These are phyloP conservation scores for Citrus inodora DNA, from an alignment of 345 rosid species.

Conservation along the genomic window DNA sequence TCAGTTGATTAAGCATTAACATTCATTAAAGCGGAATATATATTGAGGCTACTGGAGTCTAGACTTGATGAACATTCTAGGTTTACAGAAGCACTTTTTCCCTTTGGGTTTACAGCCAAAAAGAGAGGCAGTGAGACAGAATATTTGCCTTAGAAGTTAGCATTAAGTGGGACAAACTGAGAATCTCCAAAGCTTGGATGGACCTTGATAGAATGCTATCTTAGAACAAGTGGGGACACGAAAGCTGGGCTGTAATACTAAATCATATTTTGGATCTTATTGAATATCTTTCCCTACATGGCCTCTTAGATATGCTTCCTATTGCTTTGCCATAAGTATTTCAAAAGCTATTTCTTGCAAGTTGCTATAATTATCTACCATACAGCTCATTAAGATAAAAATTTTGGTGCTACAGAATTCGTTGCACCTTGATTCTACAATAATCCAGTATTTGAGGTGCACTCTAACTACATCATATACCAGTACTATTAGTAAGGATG, in stretches of 20 bases:
- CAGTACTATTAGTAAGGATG: neutral
- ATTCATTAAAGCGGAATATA: conserved; percentile 7
- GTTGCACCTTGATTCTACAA: neutral
- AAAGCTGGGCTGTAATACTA: conserved; percentile 8
- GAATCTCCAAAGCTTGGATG: conserved; percentile 24
- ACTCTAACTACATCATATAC: neutral
- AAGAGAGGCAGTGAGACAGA: conserved; percentile 25
- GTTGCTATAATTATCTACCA: neutral
- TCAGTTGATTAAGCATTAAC: neutral
- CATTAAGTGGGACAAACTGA: conserved; percentile 16
- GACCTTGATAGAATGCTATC: conserved; percentile 2
- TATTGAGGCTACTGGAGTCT: neutral
- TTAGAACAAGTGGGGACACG: conserved; percentile 1
- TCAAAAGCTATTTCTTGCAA: neutral
- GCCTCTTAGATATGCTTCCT: neutral
- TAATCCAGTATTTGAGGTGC: neutral
- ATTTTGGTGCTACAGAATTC: neutral
- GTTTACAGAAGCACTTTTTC: conserved; percentile 9
- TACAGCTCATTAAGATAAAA: neutral
- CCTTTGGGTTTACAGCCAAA: conserved; percentile 21
- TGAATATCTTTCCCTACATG: neutral
- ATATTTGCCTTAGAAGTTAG: conserved; percentile 31
- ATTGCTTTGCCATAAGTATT: no score
- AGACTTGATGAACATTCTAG: conserved; percentile 18
- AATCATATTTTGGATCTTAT: conserved; percentile 9